Percentiles rank a stretch among this genome's conserved stretches.
These are phyloP conservation scores for Exophiala xenobiotica DNA, from an alignment of 2,329 filamentous ascomycete genomes.

Conservation along the genomic window DNA sequence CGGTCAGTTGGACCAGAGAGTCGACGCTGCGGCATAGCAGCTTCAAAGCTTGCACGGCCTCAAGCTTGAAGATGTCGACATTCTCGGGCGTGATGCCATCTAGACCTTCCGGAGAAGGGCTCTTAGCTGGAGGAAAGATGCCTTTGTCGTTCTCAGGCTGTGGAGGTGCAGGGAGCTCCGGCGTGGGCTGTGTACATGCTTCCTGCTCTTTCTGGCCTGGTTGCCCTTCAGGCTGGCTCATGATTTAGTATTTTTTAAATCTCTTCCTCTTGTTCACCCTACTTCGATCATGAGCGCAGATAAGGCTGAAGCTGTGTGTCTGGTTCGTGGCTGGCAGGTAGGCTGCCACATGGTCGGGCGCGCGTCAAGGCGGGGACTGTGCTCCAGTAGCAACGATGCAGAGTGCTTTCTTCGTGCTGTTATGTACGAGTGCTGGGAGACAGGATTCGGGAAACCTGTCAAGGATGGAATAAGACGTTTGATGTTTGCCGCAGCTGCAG, in stretches of 20 bases:
- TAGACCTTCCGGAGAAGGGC: constrained; percentile 37
- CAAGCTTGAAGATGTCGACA: constrained; percentile 71
- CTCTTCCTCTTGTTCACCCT: constrained; percentile 7
- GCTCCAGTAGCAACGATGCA: constrained; percentile 8
- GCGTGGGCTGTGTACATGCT: constrained; percentile 4
- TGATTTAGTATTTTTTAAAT: constrained; percentile 9
- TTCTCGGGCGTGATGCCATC: constrained; percentile 32
- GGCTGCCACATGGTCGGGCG: constrained; percentile 24
- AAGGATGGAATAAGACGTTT: background rate
- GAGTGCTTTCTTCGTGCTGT: background rate
- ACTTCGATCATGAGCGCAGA: constrained; percentile 16
- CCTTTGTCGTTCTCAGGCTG: constrained; percentile 31
- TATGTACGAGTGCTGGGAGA: background rate
- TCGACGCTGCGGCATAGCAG: constrained; percentile 73
- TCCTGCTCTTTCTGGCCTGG: constrained; percentile 17
- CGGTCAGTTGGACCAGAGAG: constrained; percentile 38
- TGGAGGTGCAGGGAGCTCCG: constrained; percentile 27
- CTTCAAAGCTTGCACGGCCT: constrained; percentile 72
- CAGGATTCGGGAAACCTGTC: background rate
- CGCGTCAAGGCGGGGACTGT: constrained; percentile 7
- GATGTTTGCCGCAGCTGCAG: too few relatives aligned
- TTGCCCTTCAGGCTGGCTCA: constrained; percentile 15
- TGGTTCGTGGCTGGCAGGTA: constrained; percentile 10
- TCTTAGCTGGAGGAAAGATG: constrained; percentile 29
- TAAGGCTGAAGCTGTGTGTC: constrained; percentile 5